Conservation (phyloP, 2,329 filamentous ascomycete species). For the Nannizziopsis arthrosporioides region DNA sequence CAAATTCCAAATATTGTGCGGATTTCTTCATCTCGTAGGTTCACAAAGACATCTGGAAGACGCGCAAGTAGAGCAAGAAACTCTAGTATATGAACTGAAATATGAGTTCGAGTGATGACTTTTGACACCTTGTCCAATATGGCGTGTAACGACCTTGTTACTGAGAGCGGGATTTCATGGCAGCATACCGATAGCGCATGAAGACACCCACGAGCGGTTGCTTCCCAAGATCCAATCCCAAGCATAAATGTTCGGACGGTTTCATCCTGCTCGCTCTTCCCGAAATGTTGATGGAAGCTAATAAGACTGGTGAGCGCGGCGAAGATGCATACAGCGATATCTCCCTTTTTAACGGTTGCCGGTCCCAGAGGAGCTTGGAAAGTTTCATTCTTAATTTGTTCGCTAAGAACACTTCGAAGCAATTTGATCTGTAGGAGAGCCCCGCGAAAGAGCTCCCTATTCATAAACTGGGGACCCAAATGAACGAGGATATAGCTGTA, state of each 20-base stretch:
- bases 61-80: slow-evolving; percentile 85
- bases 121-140: slow-evolving; percentile 89
- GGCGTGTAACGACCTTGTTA: slow-evolving; percentile 71
- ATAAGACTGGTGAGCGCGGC: slow-evolving; percentile 77
- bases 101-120: slow-evolving; percentile 84
- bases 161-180: slow-evolving; percentile 79
- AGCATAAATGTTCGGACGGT: slow-evolving; percentile 76
- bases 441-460: slow-evolving; percentile 70
- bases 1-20: slow-evolving; percentile 91
- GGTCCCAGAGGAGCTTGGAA: slow-evolving; percentile 70
- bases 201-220: slow-evolving; percentile 83
- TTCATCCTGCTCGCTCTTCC: slow-evolving; percentile 76
- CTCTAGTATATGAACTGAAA: slow-evolving; percentile 89
- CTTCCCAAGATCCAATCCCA: slow-evolving; percentile 72
- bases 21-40: slow-evolving; percentile 84
- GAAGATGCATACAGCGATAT: slow-evolving; percentile 80
- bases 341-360: slow-evolving; percentile 72
- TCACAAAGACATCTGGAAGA: slow-evolving; percentile 71
- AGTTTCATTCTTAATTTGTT: slow-evolving; percentile 63
- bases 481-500: slow-evolving; percentile 85
- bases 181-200: slow-evolving; percentile 91
- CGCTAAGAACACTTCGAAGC: slow-evolving; percentile 64
- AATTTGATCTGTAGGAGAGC: slow-evolving; percentile 64
- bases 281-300: slow-evolving; percentile 78
- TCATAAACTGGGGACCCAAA: slow-evolving; percentile 75